phyloP scores from a whole-genome alignment of 768 basidiomycete species.

The Boletus coccyginus region DNA sequence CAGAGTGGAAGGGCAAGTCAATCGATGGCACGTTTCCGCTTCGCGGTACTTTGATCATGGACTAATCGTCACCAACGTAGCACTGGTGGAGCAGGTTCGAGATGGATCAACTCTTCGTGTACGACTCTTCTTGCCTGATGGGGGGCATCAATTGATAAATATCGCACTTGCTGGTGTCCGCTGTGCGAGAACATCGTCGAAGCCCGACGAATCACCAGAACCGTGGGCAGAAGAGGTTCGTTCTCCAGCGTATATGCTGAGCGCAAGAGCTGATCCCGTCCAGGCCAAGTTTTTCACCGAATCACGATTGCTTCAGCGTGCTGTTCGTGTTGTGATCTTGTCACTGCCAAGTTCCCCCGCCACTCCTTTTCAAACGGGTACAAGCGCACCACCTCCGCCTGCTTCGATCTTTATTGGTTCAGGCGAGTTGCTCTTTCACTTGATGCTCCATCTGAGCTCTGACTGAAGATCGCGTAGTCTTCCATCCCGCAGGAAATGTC shows the following conservation, averaged over 20 bases:
- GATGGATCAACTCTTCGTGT: constrained; percentile 90
- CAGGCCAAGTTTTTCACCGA: constrained; percentile 95
- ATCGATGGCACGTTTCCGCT: constrained; percentile 64
- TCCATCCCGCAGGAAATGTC: constrained; percentile 93
- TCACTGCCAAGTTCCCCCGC: constrained; percentile 78
- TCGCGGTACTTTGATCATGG: background rate
- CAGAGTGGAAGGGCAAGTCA: constrained; percentile 87
- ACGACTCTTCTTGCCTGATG: constrained; percentile 83
- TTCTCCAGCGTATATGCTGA: constrained; percentile 5
- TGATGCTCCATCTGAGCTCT: background rate
- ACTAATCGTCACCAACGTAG: constrained; percentile 38
- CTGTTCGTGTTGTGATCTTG: constrained; percentile 73
- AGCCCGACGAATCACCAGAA: constrained; percentile 76
- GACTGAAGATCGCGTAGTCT: constrained; percentile 40
- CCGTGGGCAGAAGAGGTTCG: constrained; percentile 86
- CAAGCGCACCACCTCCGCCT: constrained; percentile 54
- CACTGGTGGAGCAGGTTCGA: constrained; percentile 89
- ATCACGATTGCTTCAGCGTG: constrained; percentile 76
- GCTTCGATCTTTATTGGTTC: constrained; percentile 90
- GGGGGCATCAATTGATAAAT: constrained; percentile 88
- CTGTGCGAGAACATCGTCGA: constrained; percentile 65
- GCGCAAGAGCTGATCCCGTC: constrained; percentile 2
- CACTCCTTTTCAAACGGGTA: constrained; percentile 71
- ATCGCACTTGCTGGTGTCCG: constrained; percentile 82
- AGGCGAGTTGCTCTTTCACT: constrained; percentile 39